Base-by-base conservation (phyloP, 805 yeast species). In the Pichia kluyveri region DNA sequence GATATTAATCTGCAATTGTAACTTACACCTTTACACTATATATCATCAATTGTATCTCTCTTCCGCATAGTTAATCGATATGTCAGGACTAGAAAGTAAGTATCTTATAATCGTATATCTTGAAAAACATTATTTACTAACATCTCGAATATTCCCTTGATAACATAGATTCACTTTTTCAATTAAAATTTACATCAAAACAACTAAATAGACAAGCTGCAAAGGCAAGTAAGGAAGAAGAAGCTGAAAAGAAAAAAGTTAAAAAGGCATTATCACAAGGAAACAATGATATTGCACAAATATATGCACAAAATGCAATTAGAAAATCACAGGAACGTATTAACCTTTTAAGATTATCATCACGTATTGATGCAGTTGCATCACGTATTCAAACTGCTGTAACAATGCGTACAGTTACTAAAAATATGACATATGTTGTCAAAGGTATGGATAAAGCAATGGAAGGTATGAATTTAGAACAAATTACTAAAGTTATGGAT, bases 381-480 rank as follows among this genome's bases (percentile, higher is more conserved):
- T 83, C 95, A 5, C 70, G 99, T 50, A 96, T 93, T 2, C 97
- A 91, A 59, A 93, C 99, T 0, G 99, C 99, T 0, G 97, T 93
- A 8, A 91, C 98, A 0, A 93, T 93, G 99, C 76, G 96, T 55
- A 80, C 86, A 44, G 96, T 93, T 11, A 87, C 96, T 0, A 89
- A 90, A 2, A 90, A 89, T 57, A 93, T 93, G 98, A 79, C 93
- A 9, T 81, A 77, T 43, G 98, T 91, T 12, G 93, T 95, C 49
- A 80, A 75, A 60, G 97, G 97, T 10, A 91, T 93, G 98, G 99
- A 93, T 65, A 82, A 79, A 59, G 99, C 99, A 1, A 76, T 93
- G 69, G 93, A 87, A 59, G 82, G 91, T 23, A 93, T 93, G 99
- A 93, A 93, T 65, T 70, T 93, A 53, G 98, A 93, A 66, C 80